Evolutionary conservation across 371 early-diverging fungal genomes (phyloP), one percentile per base, ranked within the genome.

Genomic region (Mucor circinelloides): DNA sequence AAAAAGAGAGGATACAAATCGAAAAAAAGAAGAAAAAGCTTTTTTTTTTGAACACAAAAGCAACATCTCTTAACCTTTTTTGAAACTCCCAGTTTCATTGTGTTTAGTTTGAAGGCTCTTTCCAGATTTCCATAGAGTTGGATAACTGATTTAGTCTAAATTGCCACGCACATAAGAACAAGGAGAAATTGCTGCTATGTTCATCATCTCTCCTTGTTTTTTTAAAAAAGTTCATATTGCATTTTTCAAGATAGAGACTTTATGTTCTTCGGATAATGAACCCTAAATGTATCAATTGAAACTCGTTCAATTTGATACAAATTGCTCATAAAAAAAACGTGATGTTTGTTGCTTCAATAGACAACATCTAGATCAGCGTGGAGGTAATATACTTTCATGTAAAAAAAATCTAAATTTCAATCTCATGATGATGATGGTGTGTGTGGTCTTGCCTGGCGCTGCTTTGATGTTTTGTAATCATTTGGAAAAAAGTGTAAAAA

Each of bases 1-100:
- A 64, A 61, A 38, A 34, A 42, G n/a, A 54, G 63, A 52, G 48
- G 25, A 63, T 48, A 46, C 27, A 15, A 36, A 60, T 40, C 36
- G 58, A 44, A 58, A 48, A 62, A 62, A 42, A 36, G 28, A 46
- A 67, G 17, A 44, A 28, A 34, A 50, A 40, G 40, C 15, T 38
- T 36, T 54, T 65, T 58, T 52, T 48, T 50, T 44, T 44, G 44
- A 19, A 44, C 44, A 44, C 44, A 44, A 44, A 42, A 44, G 4
- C 44, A 44, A 6, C 19, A 19, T 44, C 44, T 44, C 3, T 23
- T 23, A 19, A 50, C 6, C 23, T 12, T 25, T 50, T 50, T 50
- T 50, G 50, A 50, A 50, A 50, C 50, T 50, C 50, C 50, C 25
- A 50, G 8, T 25, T 50, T 23, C 50, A 50, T 50, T 48, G 12